Percentiles rank a stretch among this genome's conserved stretches.
These are phyloP conservation scores for Kodamaea sp. DNA, from an alignment of 1,139 yeast genomes.

Conservation along the genomic window DNA sequence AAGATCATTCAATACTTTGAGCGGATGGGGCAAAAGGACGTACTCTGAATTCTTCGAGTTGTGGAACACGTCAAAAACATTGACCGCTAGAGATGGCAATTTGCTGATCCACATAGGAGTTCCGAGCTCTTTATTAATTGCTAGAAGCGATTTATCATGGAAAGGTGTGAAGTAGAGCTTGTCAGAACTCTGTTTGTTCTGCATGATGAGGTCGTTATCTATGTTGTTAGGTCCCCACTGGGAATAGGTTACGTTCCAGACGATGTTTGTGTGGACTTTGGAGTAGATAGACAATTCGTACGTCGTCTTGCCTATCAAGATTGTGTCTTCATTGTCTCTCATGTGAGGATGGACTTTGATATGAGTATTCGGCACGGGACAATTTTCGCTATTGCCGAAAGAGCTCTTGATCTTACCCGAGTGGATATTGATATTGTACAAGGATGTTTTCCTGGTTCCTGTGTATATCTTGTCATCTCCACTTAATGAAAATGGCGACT, in stretches of 20 bases:
- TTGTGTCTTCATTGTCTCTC: constrained; percentile 23
- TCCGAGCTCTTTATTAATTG: constrained; percentile 63
- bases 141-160: constrained; percentile 69
- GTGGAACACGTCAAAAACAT: constrained; percentile 69
- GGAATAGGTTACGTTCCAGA: constrained; percentile 87
- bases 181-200: constrained; percentile 59
- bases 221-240: constrained; percentile 93
- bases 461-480: constrained; percentile 92
- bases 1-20: constrained; percentile 41
- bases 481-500: constrained; percentile 77
- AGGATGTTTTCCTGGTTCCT: constrained; percentile 75
- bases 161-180: constrained; percentile 81
- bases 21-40: constrained; percentile 67
- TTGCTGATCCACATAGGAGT: constrained; percentile 79
- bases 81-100: constrained; percentile 67
- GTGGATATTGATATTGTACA: constrained; percentile 70
- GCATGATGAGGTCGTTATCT: constrained; percentile 64
- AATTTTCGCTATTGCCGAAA: constrained; percentile 54
- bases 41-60: constrained; percentile 32
- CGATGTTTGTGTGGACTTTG: constrained; percentile 54
- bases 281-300: constrained; percentile 53
- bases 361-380: constrained; percentile 31
- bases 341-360: constrained; percentile 15
- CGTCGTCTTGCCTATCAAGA: constrained; percentile 54
- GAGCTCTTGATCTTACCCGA: constrained; percentile 78